phyloP scores from a whole-genome alignment of 352 stramenopile species.

The Globisporangium splendens region DNA sequence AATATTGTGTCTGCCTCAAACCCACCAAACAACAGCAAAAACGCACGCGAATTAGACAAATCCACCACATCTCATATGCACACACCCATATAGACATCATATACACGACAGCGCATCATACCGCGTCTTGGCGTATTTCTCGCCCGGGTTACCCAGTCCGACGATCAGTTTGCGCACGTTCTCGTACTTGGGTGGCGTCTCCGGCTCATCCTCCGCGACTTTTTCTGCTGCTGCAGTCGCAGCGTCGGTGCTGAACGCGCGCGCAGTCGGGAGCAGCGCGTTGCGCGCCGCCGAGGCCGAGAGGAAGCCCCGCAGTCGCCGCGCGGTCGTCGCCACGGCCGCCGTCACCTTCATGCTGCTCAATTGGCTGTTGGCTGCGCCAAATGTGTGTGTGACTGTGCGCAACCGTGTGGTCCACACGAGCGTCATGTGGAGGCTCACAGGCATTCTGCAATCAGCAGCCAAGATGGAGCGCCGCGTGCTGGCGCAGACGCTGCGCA shows the following conservation, averaged over 20 bases:
- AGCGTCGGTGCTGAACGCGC: not conserved
- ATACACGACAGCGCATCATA: constrained; percentile 13
- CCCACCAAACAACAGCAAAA: not conserved
- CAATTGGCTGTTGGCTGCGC: not conserved
- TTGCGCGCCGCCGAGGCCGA: not conserved
- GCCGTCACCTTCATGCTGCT: constrained; percentile 4
- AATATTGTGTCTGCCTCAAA: constrained; percentile 66
- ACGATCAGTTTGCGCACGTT: constrained; percentile 80
- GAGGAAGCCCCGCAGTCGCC: constrained; percentile 3
- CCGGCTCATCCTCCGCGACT: not conserved
- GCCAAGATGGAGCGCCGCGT: constrained; percentile 39
- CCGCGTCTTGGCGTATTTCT: constrained; percentile 80
- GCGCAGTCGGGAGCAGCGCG: not conserved
- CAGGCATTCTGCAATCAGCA: not conserved
- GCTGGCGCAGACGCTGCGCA: constrained; percentile 49
- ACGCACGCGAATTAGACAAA: not conserved
- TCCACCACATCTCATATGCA: not conserved
- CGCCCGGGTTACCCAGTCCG: constrained; percentile 78
- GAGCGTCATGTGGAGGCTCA: not conserved
- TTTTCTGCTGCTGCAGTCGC: not conserved
- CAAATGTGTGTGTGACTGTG: too few species aligned
- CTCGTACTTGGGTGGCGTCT: constrained; percentile 38
- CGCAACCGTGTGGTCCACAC: constrained; percentile 14
- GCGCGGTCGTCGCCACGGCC: not conserved
- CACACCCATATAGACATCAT: not conserved